These are phyloP conservation scores for Boletus rufocinnamomeus DNA, from an alignment of 768 basidiomycete genomes.

Conservation along the genomic window DNA sequence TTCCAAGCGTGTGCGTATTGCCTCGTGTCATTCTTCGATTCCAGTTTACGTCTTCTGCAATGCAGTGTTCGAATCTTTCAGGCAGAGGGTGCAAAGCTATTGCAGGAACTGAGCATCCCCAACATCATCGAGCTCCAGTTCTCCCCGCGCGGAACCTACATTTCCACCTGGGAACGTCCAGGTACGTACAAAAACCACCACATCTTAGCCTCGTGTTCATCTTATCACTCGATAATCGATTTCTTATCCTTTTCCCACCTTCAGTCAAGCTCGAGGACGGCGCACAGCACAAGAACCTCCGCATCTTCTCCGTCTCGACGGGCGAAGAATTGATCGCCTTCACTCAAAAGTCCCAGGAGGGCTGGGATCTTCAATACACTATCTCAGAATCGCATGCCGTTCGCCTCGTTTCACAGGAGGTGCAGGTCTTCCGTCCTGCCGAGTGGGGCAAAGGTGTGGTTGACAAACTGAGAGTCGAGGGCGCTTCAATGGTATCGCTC, in stretches of 20 bases:
- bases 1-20: slow-evolving; percentile 66
- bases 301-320: slow-evolving; percentile 83
- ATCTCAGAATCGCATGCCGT: slow-evolving; percentile 86
- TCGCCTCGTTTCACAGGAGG: slow-evolving; percentile 75
- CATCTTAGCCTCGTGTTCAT: slow-evolving; percentile 28
- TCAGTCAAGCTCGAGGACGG: slow-evolving; percentile 87
- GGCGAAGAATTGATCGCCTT: slow-evolving; percentile 87
- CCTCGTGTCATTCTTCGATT: slow-evolving; percentile 16
- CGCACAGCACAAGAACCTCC: slow-evolving; percentile 89
- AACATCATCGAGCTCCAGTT: slow-evolving; percentile 85
- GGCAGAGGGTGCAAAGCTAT: slow-evolving; percentile 68
- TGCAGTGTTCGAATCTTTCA: slow-evolving; percentile 74
- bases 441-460: slow-evolving; percentile 79
- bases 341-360: slow-evolving; percentile 87
- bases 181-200: slow-evolving; percentile 40
- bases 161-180: slow-evolving; percentile 96
- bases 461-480: slow-evolving; percentile 83
- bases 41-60: slow-evolving; percentile 14
- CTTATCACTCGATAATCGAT: slow-evolving; percentile 17
- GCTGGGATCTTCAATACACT: slow-evolving; percentile 91
- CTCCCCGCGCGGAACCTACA: slow-evolving; percentile 89
- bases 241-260: slow-evolving; percentile 8
- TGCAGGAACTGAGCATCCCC: slow-evolving; percentile 72
- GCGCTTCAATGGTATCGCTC: slow-evolving; percentile 71
- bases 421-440: slow-evolving; percentile 81